Percentiles rank a stretch among this genome's conserved stretches.
phyloP scores from a whole-genome alignment of 768 basidiomycete species.

The Albatrellus ellisii region DNA sequence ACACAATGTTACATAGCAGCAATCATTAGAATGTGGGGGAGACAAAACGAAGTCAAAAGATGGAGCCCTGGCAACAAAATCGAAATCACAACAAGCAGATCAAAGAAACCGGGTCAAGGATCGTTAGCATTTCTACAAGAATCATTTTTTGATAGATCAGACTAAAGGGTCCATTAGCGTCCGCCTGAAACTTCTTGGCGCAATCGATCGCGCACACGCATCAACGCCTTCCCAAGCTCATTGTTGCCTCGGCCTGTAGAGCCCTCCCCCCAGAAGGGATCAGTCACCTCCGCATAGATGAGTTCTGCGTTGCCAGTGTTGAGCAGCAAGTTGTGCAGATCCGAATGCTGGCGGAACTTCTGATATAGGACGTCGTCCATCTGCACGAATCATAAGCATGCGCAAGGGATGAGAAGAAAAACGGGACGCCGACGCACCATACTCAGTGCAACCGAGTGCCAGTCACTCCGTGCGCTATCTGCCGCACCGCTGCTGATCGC shows the following conservation, averaged over 20 bases:
- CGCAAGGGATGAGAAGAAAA: background rate
- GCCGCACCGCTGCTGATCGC: conserved; percentile 19
- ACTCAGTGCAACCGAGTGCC: conserved; percentile 37
- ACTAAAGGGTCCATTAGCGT: background rate
- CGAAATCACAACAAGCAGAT: background rate
- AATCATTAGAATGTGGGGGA: background rate
- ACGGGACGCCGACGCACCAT: conserved; percentile 31
- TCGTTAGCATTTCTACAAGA: too few species aligned
- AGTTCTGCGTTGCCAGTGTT: conserved; percentile 31
- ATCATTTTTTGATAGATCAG: background rate
- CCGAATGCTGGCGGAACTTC: conserved; percentile 63
- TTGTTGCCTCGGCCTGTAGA: conserved; percentile 37
- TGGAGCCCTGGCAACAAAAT: too few species aligned
- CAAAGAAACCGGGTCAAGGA: background rate
- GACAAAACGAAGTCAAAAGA: too few species aligned
- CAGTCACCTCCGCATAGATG: conserved; percentile 38
- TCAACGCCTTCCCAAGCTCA: conserved; percentile 48
- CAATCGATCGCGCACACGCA: conserved; percentile 38
- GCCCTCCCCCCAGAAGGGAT: conserved; percentile 61
- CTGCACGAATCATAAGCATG: conserved; percentile 22
- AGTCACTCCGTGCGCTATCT: conserved; percentile 36
- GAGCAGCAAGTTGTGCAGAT: conserved; percentile 40
- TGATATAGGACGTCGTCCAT: conserved; percentile 54
- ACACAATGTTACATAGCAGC: too few species aligned
- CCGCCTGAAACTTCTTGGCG: conserved; percentile 16